These are phyloP conservation scores for Lachnellula subtilissima DNA, from an alignment of 2,329 filamentous ascomycete genomes.

Conservation along the genomic window DNA sequence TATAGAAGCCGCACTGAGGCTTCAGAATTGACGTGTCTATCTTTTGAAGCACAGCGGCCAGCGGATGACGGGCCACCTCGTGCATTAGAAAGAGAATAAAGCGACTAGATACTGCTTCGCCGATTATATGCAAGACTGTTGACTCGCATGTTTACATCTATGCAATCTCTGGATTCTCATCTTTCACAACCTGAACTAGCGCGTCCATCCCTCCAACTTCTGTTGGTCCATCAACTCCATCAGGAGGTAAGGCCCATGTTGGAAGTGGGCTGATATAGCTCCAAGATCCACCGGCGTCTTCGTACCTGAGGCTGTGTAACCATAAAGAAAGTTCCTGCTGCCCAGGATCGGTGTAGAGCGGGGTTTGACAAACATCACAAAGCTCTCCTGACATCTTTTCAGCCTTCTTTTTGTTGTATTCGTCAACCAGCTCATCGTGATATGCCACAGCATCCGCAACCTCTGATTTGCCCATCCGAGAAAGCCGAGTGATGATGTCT, in stretches of 20 bases:
- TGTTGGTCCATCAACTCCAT: slow-evolving; percentile 52
- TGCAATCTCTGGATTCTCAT: slow-evolving; percentile 31
- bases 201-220: slow-evolving; percentile 59
- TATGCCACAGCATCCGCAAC: slow-evolving; percentile 87
- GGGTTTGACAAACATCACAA: slow-evolving; percentile 78
- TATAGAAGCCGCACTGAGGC: not conserved
- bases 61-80: not conserved
- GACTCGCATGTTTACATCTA: slow-evolving; percentile 6
- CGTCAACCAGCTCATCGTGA: slow-evolving; percentile 87
- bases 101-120: not conserved
- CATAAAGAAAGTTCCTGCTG: slow-evolving; percentile 87
- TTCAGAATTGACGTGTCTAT: no score
- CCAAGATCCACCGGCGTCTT: slow-evolving; percentile 79
- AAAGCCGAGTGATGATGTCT: slow-evolving; percentile 80
- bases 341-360: slow-evolving; percentile 89
- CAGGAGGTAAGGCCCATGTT: slow-evolving; percentile 78
- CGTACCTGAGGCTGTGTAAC: slow-evolving; percentile 87
- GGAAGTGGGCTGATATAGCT: slow-evolving; percentile 81
- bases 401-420: slow-evolving; percentile 84
- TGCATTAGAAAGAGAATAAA: not conserved
- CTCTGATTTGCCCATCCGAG: slow-evolving; percentile 90
- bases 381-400: slow-evolving; percentile 87
- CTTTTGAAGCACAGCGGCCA: no score
- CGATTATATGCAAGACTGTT: not conserved
- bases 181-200: slow-evolving; percentile 46